Evolutionary conservation across 2,329 filamentous ascomycete species (phyloP), one percentile per base, ranked within the genome.

Genomic region (Trematosphaeria pertusa): DNA sequence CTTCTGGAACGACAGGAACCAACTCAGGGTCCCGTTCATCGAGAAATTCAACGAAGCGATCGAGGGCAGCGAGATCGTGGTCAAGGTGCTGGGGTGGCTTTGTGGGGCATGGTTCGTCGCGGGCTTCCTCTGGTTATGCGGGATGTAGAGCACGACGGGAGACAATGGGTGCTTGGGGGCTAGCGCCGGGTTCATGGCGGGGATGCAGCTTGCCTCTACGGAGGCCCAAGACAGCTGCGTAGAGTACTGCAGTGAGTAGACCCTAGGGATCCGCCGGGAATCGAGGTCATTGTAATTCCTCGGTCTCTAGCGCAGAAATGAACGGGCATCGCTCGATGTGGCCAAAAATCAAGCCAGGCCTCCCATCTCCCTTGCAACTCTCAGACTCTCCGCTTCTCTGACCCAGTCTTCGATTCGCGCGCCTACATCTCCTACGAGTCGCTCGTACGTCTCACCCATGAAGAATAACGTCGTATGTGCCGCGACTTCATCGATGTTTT

Each of bases 381-480:
- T 50, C 48, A 61, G 18, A 22, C 62, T 72, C 26, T 73, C 72
- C 58, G 87, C 84, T 37, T 87, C 86, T 20, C 81, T 75, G 3
- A 91, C 82, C 89, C 89, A 94, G 14, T 77, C 76, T 53, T 85
- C 78, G 46, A 94, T 82, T 48, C 84, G 75, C 21, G 78, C 78
- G 3, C 83, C 86, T 2, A 90, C 86, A 67, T 92, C 87, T 0
- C 86, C 86, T n/a, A 93, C 85, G n/a, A 93, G 74, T 53, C 73
- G 74, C 59, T 91, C 87, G 64, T 94, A 93, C 46, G 89, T 86
- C 49, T 85, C 79, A 5, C 87, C 86, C 0, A 84, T 73, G 10
- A 89, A 83, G 73, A 96, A 96, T 40, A 96, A 75, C 0, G 88
- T 87, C 52, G 89, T 93, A 67, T 96, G 91, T 8, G 91, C 92